These are phyloP conservation scores for Penicillium ucsense DNA, from an alignment of 495 filamentous ascomycete genomes.

Conservation along the genomic window DNA sequence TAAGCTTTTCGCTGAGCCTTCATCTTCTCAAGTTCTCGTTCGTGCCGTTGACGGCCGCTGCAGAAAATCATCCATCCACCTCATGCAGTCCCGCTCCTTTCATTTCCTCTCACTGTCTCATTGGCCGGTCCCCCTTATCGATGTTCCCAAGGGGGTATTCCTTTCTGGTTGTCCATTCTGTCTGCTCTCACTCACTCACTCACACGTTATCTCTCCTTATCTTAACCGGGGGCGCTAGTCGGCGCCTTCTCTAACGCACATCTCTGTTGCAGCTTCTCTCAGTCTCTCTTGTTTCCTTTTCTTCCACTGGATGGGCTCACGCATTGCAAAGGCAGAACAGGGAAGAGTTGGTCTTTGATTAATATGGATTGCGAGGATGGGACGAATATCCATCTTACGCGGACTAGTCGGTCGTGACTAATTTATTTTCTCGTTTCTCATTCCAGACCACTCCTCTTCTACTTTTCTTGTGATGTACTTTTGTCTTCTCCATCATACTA, in stretches of 20 bases:
- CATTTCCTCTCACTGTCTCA: constrained; percentile 1
- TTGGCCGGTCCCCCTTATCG: neutral
- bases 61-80: constrained; percentile 5
- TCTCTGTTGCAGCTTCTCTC: constrained; percentile 6
- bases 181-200: constrained; percentile 27
- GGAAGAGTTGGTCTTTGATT: constrained; percentile 20
- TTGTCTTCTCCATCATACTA: constrained; percentile 20
- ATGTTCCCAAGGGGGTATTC: neutral
- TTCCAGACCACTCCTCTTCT: constrained; percentile 16
- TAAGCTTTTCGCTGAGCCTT: constrained; percentile 30
- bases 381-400: neutral
- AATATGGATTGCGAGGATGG: constrained; percentile 18
- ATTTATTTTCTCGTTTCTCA: neutral
- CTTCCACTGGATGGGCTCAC: constrained; percentile 24
- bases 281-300: constrained; percentile 3
- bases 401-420: neutral
- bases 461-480: constrained; percentile 47
- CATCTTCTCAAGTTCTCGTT: neutral
- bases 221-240: neutral
- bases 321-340: constrained; percentile 14
- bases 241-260: constrained; percentile 9
- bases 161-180: constrained; percentile 25
- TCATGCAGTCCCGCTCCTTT: constrained; percentile 20
- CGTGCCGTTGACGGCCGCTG: constrained; percentile 19
- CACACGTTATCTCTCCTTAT: neutral